phyloP scores from a whole-genome alignment of 2,329 filamentous ascomycete species.

The Xylariaceae sp. region DNA sequence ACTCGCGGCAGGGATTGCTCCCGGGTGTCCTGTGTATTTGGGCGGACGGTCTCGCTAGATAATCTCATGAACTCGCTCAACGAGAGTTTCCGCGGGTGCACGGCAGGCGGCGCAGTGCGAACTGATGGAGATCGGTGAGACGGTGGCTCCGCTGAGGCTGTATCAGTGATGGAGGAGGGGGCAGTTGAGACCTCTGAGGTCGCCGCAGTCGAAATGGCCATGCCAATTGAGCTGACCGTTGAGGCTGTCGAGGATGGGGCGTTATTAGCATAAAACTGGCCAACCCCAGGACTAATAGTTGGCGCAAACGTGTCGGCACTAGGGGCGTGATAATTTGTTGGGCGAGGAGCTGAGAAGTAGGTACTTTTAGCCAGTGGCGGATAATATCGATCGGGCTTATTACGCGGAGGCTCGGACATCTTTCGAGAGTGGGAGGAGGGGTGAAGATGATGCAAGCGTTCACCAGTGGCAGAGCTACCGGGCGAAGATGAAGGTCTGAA shows the following conservation, averaged over 20 bases:
- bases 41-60: conserved; percentile 13
- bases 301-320: conserved; percentile 13
- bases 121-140: background rate
- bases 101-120: background rate
- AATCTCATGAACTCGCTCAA: conserved; percentile 9
- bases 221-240: conserved; percentile 25
- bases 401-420: conserved; percentile 11
- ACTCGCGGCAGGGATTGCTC: conserved; percentile 1
- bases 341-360: conserved; percentile 27
- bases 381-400: conserved; percentile 23
- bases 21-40: conserved; percentile 3
- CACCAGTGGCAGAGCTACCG: conserved; percentile 18
- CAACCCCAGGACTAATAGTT: conserved; percentile 7
- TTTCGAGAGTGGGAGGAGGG: conserved; percentile 21
- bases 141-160: background rate
- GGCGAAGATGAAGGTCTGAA: conserved; percentile 16
- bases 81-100: conserved; percentile 10
- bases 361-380: conserved; percentile 25
- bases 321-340: conserved; percentile 17
- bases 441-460: conserved; percentile 23
- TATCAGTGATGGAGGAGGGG: conserved; percentile 12
- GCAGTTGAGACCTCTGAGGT: conserved; percentile 17
- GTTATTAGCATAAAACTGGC: conserved; percentile 13
- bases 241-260: conserved; percentile 24
- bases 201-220: conserved; percentile 25